Evolutionary conservation across 352 stramenopile genomes (phyloP).

Genomic region (Globisporangium heterothallicum): DNA sequence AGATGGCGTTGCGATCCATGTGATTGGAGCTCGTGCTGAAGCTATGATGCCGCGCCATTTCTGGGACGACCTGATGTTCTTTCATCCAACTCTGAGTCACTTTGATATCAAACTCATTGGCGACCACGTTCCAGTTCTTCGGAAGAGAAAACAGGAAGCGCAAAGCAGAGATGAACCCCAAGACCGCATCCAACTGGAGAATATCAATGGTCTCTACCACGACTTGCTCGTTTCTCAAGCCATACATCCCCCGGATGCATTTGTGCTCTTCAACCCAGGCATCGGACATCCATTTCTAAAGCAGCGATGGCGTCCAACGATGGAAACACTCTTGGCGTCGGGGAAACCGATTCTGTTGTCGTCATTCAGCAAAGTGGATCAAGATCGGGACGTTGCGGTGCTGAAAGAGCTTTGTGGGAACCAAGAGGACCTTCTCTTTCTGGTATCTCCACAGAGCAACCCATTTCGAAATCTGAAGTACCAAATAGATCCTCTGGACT

Average conservation of each 20-base stretch:
- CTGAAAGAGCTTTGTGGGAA: conserved; percentile 26
- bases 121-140: conserved; percentile 49
- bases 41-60: conserved; percentile 68
- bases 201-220: conserved; percentile 53
- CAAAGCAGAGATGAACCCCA: conserved; percentile 6
- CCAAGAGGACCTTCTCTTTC: conserved; percentile 21
- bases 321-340: conserved; percentile 35
- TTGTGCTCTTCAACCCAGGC: conserved; percentile 72
- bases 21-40: conserved; percentile 66
- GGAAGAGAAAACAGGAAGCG: conserved; percentile 14
- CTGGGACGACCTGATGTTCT: conserved; percentile 52
- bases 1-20: conserved; percentile 29
- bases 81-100: conserved; percentile 19
- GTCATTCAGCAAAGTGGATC: conserved; percentile 57
- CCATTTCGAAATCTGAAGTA: conserved; percentile 59
- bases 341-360: conserved; percentile 51
- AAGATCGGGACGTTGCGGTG: conserved; percentile 46
- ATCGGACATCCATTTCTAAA: conserved; percentile 48
- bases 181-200: conserved; percentile 29
- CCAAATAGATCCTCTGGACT: conserved; percentile 36
- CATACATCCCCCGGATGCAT: conserved; percentile 32
- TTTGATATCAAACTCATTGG: conserved; percentile 59
- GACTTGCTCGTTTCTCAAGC: conserved; percentile 17
- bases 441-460: conserved; percentile 38
- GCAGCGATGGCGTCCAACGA: conserved; percentile 47